A percentile compares a stretch with the other conserved stretches of the same genome.
Conservation (phyloP, 2,329 filamentous ascomycete genomes). For the Akanthomyces uredinophilus region DNA sequence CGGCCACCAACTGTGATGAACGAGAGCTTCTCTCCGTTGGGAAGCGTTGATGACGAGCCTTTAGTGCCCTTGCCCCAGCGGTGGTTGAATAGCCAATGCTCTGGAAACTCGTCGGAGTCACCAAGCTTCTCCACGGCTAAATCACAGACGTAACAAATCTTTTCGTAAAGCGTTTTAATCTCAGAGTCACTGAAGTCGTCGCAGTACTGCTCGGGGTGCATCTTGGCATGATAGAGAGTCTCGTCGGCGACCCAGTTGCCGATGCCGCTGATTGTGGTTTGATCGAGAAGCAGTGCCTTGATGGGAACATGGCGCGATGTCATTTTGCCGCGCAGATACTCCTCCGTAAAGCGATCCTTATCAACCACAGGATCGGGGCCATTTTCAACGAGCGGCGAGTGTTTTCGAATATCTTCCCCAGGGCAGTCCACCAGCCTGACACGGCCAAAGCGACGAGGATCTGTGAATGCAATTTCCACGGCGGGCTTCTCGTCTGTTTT, state of each 20-base stretch:
- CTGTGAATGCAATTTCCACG: slow-evolving; percentile 72
- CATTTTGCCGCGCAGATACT: slow-evolving; percentile 70
- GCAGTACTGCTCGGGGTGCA: slow-evolving; percentile 92
- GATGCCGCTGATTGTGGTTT: slow-evolving; percentile 83
- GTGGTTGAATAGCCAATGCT: slow-evolving; percentile 82
- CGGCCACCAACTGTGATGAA: slow-evolving; percentile 87
- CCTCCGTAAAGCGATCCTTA: slow-evolving; percentile 67
- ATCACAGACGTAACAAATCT: slow-evolving; percentile 73
- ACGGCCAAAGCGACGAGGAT: slow-evolving; percentile 71
- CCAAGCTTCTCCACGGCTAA: slow-evolving; percentile 73
- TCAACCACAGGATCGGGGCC: slow-evolving; percentile 90
- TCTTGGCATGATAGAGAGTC: slow-evolving; percentile 78
- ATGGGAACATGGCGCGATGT: slow-evolving; percentile 74
- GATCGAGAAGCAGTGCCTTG: slow-evolving; percentile 84
- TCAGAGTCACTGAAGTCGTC: slow-evolving; percentile 71
- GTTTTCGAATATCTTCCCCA: slow-evolving; percentile 67
- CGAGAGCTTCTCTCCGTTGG: slow-evolving; percentile 77
- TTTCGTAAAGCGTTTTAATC: slow-evolving; percentile 64
- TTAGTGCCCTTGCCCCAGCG: slow-evolving; percentile 90
- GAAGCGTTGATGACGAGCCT: slow-evolving; percentile 58
- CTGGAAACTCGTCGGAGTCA: slow-evolving; percentile 78
- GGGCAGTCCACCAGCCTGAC: slow-evolving; percentile 78
- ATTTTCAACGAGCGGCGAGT: slow-evolving; percentile 80
- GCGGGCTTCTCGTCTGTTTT: slow-evolving; percentile 52
- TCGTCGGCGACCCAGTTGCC: slow-evolving; percentile 98